These are phyloP conservation scores for Isatis tinctoria DNA, from an alignment of 345 rosid genomes.

Conservation along the genomic window DNA sequence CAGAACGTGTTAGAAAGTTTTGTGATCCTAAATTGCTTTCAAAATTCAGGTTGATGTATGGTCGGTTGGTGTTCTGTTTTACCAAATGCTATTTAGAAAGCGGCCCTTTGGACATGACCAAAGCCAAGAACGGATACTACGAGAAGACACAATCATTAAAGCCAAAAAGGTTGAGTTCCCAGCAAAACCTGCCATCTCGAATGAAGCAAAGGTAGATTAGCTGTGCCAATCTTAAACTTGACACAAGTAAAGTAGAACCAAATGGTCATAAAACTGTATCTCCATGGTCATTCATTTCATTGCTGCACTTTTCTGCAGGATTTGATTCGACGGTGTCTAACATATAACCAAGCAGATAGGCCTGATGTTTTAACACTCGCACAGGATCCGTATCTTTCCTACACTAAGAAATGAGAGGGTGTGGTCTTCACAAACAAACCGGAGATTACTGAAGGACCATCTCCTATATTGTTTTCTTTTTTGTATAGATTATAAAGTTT, in stretches of 20 bases:
- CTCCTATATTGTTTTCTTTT: slow-evolving; percentile 1
- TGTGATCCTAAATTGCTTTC: slow-evolving; percentile 6
- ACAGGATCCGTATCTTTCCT: slow-evolving; percentile 81
- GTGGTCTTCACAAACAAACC: slow-evolving; percentile 32
- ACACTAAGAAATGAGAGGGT: slow-evolving; percentile 53
- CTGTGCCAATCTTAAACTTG: not conserved
- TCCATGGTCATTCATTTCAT: not conserved
- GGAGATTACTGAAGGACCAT: slow-evolving; percentile 9
- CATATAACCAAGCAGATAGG: slow-evolving; percentile 86
- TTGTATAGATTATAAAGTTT: slow-evolving; percentile 21
- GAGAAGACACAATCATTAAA: slow-evolving; percentile 94
- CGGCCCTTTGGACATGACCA: slow-evolving; percentile 99
- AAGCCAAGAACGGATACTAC: slow-evolving; percentile 87
- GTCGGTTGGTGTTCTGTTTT: slow-evolving; percentile 92
- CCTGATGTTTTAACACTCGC: slow-evolving; percentile 84
- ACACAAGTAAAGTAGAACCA: slow-evolving; percentile 6
- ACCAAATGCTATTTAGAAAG: slow-evolving; percentile 92
- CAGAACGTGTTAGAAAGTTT: not conserved
- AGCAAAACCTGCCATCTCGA: slow-evolving; percentile 80
- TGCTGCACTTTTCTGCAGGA: slow-evolving; percentile 48
- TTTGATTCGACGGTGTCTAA: slow-evolving; percentile 82
- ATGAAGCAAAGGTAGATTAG: slow-evolving; percentile 82
- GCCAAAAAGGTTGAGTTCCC: slow-evolving; percentile 98
- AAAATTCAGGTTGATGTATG: slow-evolving; percentile 88
- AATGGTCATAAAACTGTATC: not conserved